These are phyloP conservation scores for Sherardia arvensis DNA, from an alignment of 257 asterid genomes.

Conservation along the genomic window DNA sequence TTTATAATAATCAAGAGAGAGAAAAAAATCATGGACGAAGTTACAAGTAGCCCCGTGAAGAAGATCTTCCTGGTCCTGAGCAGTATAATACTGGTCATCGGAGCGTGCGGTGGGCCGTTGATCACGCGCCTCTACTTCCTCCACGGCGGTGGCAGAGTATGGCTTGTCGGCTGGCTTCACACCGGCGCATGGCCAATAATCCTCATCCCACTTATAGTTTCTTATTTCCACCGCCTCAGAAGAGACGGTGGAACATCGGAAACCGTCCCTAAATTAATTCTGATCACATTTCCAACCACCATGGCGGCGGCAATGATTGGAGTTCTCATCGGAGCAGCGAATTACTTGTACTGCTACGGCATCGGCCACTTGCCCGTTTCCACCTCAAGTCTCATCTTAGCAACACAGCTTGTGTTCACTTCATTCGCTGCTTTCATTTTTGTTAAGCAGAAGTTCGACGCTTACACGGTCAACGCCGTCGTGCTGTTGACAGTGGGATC, in stretches of 20 bases:
- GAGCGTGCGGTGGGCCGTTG: slow-evolving; percentile 18
- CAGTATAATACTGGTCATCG: slow-evolving; percentile 1
- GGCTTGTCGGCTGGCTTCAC: slow-evolving; percentile 12
- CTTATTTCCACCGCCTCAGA: slow-evolving; percentile 12
- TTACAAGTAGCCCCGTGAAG: neutral
- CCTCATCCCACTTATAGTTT: slow-evolving; percentile 6
- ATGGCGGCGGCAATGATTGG: slow-evolving; percentile 6
- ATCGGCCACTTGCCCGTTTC: slow-evolving; percentile 16
- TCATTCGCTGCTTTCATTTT: slow-evolving; percentile 18
- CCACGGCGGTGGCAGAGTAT: slow-evolving; percentile 15
- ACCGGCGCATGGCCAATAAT: slow-evolving; percentile 20
- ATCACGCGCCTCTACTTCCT: slow-evolving; percentile 22
- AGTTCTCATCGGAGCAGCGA: slow-evolving; percentile 3
- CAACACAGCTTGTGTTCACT: slow-evolving; percentile 15
- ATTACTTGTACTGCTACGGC: slow-evolving; percentile 9
- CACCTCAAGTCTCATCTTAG: neutral
- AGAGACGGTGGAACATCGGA: neutral
- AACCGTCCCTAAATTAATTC: neutral
- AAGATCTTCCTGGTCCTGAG: neutral
- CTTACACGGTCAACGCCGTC: slow-evolving; percentile 11
- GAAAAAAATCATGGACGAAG: slow-evolving; percentile 4
- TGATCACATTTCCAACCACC: slow-evolving; percentile 8
- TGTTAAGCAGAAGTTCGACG: slow-evolving; percentile 20
- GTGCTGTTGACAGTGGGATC: slow-evolving; percentile 14
- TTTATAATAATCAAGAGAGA: no score